phyloP scores from a whole-genome alignment of 2,329 filamentous ascomycete species.

The Torrubiellomyces zombiae region DNA sequence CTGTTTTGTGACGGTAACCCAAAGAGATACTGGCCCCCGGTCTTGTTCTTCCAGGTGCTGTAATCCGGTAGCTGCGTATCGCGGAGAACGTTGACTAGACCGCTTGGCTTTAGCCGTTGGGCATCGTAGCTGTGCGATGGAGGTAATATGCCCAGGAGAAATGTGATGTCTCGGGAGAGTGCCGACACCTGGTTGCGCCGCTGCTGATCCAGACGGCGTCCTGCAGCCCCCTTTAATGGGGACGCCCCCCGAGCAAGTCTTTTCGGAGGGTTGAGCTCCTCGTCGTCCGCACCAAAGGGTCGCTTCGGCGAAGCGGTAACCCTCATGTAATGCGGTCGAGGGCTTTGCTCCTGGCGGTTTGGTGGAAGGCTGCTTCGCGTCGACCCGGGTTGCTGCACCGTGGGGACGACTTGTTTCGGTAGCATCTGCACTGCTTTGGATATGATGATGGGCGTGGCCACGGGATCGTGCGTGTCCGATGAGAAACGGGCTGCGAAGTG shows the following conservation, averaged over 20 bases:
- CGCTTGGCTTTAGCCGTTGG: constrained; percentile 50
- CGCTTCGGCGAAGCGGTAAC: constrained; percentile 42
- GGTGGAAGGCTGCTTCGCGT: constrained; percentile 27
- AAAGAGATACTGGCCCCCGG: constrained; percentile 18
- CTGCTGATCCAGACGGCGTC: constrained; percentile 68
- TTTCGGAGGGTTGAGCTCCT: constrained; percentile 57
- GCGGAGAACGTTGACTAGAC: constrained; percentile 57
- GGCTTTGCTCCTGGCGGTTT: constrained; percentile 21
- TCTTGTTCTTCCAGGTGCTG: constrained; percentile 32
- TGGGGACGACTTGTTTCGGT: constrained; percentile 39
- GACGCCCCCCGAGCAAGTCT: constrained; percentile 84
- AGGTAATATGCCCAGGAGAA: constrained; percentile 57
- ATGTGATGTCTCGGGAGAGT: constrained; percentile 53
- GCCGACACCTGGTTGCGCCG: constrained; percentile 46
- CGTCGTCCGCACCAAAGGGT: constrained; percentile 51
- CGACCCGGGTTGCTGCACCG: constrained; percentile 33
- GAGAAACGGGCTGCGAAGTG: constrained; percentile 66
- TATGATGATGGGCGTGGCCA: constrained; percentile 64
- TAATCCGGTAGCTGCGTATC: constrained; percentile 49
- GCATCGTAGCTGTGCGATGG: constrained; percentile 55
- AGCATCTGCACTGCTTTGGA: constrained; percentile 65
- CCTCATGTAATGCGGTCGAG: constrained; percentile 29
- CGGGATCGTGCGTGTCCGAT: constrained; percentile 59
- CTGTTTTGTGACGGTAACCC: constrained; percentile 20
- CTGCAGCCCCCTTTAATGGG: constrained; percentile 79